phyloP scores from a whole-genome alignment of 192 early-diverging fungal species.

The Podila clonocystis region DNA sequence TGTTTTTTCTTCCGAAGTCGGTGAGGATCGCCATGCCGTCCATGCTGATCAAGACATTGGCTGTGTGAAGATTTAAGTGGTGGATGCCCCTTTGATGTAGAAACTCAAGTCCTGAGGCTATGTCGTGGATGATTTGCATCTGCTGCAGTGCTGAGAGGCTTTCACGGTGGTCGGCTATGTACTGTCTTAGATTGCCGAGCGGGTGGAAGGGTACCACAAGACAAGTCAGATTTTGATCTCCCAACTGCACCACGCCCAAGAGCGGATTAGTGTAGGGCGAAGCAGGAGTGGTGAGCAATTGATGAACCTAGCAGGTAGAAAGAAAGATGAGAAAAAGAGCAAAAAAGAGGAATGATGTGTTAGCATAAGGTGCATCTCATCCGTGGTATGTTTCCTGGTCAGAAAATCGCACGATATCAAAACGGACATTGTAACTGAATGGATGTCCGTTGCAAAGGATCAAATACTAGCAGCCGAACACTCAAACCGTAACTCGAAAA shows the following conservation, averaged over 20 bases:
- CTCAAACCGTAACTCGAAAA: not conserved
- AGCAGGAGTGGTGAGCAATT: constrained; percentile 31
- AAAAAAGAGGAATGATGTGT: not conserved
- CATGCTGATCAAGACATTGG: constrained; percentile 33
- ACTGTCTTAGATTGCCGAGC: constrained; percentile 38
- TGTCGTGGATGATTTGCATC: constrained; percentile 46
- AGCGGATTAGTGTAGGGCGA: constrained; percentile 29
- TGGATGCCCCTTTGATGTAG: constrained; percentile 38
- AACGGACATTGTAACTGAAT: not conserved
- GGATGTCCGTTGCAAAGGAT: not conserved
- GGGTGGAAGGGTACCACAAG: constrained; percentile 36
- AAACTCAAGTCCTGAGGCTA: constrained; percentile 37
- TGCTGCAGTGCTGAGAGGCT: constrained; percentile 31
- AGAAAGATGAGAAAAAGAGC: constrained; percentile 1
- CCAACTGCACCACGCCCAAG: constrained; percentile 36
- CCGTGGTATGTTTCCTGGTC: too few relatives aligned
- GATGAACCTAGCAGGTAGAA: constrained; percentile 19
- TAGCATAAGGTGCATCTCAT: not conserved
- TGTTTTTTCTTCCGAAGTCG: constrained; percentile 34
- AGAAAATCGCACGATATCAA: too few relatives aligned
- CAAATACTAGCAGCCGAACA: not conserved
- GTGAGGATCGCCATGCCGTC: constrained; percentile 34
- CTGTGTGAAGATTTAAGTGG: constrained; percentile 38
- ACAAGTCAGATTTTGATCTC: constrained; percentile 32
- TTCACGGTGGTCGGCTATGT: constrained; percentile 23